These are phyloP conservation scores for Polyporus tsugae DNA, from an alignment of 1,284 basidiomycete genomes.

Conservation along the genomic window DNA sequence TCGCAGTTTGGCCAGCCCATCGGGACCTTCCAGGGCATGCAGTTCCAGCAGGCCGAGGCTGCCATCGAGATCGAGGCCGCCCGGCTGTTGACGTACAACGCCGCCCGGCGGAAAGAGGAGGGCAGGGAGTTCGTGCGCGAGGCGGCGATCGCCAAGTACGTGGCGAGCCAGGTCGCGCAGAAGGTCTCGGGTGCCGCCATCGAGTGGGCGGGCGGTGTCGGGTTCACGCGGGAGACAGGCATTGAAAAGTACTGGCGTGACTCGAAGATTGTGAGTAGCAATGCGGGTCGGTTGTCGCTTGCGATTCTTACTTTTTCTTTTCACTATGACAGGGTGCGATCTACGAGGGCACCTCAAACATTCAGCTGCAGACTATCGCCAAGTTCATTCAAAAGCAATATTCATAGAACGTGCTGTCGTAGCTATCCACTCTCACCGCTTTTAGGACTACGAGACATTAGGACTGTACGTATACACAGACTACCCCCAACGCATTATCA, in stretches of 20 bases:
- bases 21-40: conserved; percentile 95
- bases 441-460: conserved; percentile 1
- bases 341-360: conserved; percentile 96
- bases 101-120: conserved; percentile 93
- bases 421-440: not conserved
- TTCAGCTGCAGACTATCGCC: conserved; percentile 96
- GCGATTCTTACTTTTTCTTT: not conserved
- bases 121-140: conserved; percentile 89
- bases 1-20: conserved; percentile 94
- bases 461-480: not conserved
- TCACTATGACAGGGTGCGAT: conserved; percentile 74
- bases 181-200: conserved; percentile 89
- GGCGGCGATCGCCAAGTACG: conserved; percentile 97
- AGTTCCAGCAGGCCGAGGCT: conserved; percentile 92
- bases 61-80: conserved; percentile 92
- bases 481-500: not conserved
- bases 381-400: conserved; percentile 89
- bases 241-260: conserved; percentile 97
- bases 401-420: conserved; percentile 43
- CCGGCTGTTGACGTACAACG: conserved; percentile 96
- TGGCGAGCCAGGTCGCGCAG: conserved; percentile 90
- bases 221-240: conserved; percentile 94
- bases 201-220: conserved; percentile 97
- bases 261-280: conserved; percentile 85
- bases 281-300: not conserved